Base-by-base conservation (phyloP, 2,329 filamentous ascomycete species). In the Microsporum ferrugineum region DNA sequence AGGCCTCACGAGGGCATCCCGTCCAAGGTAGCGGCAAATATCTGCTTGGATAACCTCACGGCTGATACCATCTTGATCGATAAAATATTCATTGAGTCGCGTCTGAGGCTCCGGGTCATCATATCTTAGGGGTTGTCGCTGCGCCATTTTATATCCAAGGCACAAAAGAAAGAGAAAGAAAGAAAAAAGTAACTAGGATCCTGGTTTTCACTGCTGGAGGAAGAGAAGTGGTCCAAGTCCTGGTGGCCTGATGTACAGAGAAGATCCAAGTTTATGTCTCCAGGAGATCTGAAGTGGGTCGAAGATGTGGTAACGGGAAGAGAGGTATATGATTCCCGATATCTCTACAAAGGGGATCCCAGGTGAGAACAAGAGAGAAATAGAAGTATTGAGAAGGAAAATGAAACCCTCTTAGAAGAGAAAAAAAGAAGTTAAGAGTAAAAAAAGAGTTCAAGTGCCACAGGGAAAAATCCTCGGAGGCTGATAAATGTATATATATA, bases 21-120 rank as follows among this genome's bases (percentile, higher is more conserved):
- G 89, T 70, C 88, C 88, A 67, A 91, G 81, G 73, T 90, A 91
- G 71, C 88, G 87, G 78, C 88, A 91, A 66, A 91, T 89, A 73
- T 91, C 88, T 71, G 87, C 86, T 65, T 88, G 89, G 75, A 91
- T 90, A 69, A 91, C 88, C 75, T 91, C 88, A 68, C 88, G 85
- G 73, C 88, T 87, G 74, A 91, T 91, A 71, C 88, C 88, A 74
- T 90, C 86, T 69, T 86, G 84, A 53, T 87, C 86, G 60, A 91
- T 84, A 73, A 91, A 91, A 73, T 90, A 91, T 76, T 90, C 87
- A 75, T 89, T 89, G 72, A 87, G 74, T 69, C 74, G 71, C 38
- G 61, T 60, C 31, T 53, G 39, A 41, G 58, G 61, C 43, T 41
- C 61, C 34, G 34, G 55, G 64, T 65, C 69, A 31, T 70, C 69